Evolutionary conservation across 331 rosid species (phyloP), one percentile per base, ranked within the genome.

Genomic region (Malus hybrid): DNA sequence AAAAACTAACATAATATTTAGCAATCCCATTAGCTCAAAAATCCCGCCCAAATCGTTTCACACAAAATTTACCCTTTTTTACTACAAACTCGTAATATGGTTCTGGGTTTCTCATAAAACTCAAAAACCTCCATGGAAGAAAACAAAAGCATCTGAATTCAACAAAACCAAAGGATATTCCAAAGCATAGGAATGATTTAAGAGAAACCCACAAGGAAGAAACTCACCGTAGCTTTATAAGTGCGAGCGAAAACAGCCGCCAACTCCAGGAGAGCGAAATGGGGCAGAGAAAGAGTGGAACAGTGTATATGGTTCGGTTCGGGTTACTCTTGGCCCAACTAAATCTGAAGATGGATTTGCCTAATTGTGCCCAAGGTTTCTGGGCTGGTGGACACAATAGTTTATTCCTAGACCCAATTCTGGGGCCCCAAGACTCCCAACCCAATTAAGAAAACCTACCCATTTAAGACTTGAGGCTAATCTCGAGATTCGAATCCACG

Each of bases 211-310:
- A 59, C 10, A n/a, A 13, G 18, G 24, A 57, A 59, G 57, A 73
- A 73, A 39, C 77, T 73, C 69, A 73, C 77, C 69, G 44, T 27
- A 19, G 77, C 19, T 42, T 42, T 27, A 3, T 5, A 73, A 73
- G 2, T 73, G 8, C 29, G 68, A 15, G 59, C 24, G 24, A 59
- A 33, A 59, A 10, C 12, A 60, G 27, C 77, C 14, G 77, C 77
- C 60, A 19, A 73, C 52, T 61, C 69, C 44, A 28, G 46, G 42
- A 39, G 44, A 39, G n/a, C 28, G n/a, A 59, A 61, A 28, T 42
- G 60, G 6, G 27, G 28, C 56, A 36, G 27, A 36, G 68, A 5
- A 16, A 20, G 67, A 55, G 18, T 52, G 29, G 19, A 73, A 20
- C 4, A 3, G 36, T 14, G 16, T 62, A 28, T 31, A 32, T 7